Evolutionary conservation across 331 rosid species (phyloP), one percentile per base, ranked within the genome.

Genomic region (Rosa hybrid): DNA sequence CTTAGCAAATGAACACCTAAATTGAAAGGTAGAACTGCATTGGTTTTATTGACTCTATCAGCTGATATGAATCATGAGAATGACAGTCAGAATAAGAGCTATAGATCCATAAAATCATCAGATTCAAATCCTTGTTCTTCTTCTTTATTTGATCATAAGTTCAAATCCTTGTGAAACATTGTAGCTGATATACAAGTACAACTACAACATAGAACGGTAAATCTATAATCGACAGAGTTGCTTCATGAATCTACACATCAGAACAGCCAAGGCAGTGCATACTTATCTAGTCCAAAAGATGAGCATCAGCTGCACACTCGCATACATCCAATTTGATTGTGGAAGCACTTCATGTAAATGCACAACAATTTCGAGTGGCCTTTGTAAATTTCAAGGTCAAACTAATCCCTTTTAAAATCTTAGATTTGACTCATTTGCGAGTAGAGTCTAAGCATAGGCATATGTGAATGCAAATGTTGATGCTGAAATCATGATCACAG

Each of bases 401-500:
- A 46, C 77, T 71, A 34, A 64, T 71, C 71, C 59, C 8, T 53
- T 71, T 68, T 23, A 67, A 81, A 80, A 72, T 53, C 77, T 70
- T 59, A 67, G 77, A 78, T 12, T 16, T 65, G 64, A 21, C 12
- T 18, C 53, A 67, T 44, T 78, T 73, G 18, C 41, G 6, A 57
- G 74, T 27, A 45, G 39, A 48, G 42, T 54, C 75, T 70, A 83
- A 25, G 74, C 83, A 78, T 75, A 56, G 68, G 84, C 87, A 39
- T 72, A 21, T 7, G 76, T 27, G 81, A 89, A 75, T 69, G 78
- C 78, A 78, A 90, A 74, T 63, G 90, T 82, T 21, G 77, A 84
- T 62, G 88, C 77, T 27, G 83, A 82, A 49, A 84, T 68, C 80
- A 82, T 39, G 79, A 90, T 5, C 72, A 94, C 72, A 45, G 85